Base-by-base conservation (phyloP, 2,329 filamentous ascomycete genomes). In the Colletotrichum cuscutae region DNA sequence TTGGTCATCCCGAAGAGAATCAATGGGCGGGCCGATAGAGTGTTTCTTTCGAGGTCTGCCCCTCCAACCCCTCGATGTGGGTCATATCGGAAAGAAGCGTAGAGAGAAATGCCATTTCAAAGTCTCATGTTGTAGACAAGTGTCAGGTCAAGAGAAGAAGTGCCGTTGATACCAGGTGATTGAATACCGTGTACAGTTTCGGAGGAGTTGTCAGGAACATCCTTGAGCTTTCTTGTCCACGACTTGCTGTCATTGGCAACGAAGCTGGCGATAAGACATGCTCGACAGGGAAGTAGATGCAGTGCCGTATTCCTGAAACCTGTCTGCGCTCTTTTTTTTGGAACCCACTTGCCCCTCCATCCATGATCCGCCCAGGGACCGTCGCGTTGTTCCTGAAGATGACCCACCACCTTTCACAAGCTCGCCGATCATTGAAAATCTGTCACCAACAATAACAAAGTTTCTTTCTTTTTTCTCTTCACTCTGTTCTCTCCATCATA, bases 291-390 rank as follows among this genome's bases (percentile, higher is more conserved):
- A 49, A 53, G 13, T 37, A 2, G 19, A 19, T 56, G 61, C 9
- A n/a, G 37, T 46, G n/a, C 62, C 52, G 22, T 57, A 15, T 65
- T 70, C 61, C 59, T 71, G 71, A 71, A 73, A 71, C 71, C 61
- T 73, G 71, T n/a, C 71, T 73, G 71, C 71, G 71, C 67, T 71
- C 66, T 73, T 73, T 73, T 72, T n/a, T 12, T 24, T 15, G 67
- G 28, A 56, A 60, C 56, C 71, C 71, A 71, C 71, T 71, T 53
- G 67, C 61, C 71, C 67, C 71, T 65, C 67, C 71, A 61, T 57
- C 71, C 71, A 65, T 62, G 59, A 73, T 65, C 56, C 66, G 46
- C 62, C 35, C 62, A 65, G 35, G 52, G 62, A 64, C 62, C 62
- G 32, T 65, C 35, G 57, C 42, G 19, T 61, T 68, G 71, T 73